Base-by-base conservation (phyloP, 2,329 filamentous ascomycete species). In the Penicillium sp. region DNA sequence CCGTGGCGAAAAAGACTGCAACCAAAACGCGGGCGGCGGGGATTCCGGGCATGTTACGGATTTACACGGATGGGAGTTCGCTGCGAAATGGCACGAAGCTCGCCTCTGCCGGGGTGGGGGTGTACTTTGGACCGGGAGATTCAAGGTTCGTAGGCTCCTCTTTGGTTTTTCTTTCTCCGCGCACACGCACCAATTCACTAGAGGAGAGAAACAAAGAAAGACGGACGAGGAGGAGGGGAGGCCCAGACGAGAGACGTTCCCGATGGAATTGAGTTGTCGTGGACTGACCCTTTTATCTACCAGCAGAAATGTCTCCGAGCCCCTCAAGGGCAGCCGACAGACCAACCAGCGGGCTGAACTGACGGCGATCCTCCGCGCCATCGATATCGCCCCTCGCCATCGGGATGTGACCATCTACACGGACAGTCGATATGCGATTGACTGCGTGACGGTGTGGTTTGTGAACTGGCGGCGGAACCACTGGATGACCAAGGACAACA, bases 301-400 rank as follows among this genome's bases (percentile, higher is more conserved):
- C 45, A 64, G 67, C 60, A 83, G 81, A 57, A 86, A 86, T 60
- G 70, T 95, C 25, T 88, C 87, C 9, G 90, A 94, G 68, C 82
- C 83, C 4, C 79, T 96, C 2, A 70, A 76, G 44, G 89, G 89
- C 43, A 74, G 78, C 12, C 76, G 77, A 8, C 93, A 97, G 70
- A 97, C 93, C 1, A 98, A 98, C 66, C 89, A 97, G 67, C 86
- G 93, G 3, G 93, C 91, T n/a, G 93, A 98, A 72, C 76, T 98
- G 49, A 90, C 87, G 25, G 93, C 90, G 6, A 85, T 97, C 53
- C 75, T 88, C 28, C 85, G 90, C 48, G 90, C 90, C 0, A 76
- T 97, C 24, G 83, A 96, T 61, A 80, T 85, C 39, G 82, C 84
- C 2, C 84, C 87, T 0, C 70, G 79, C 12, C 76, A 84, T 49